These are phyloP conservation scores for Fraxinus americana DNA, from an alignment of 257 asterid species.

Conservation along the genomic window DNA sequence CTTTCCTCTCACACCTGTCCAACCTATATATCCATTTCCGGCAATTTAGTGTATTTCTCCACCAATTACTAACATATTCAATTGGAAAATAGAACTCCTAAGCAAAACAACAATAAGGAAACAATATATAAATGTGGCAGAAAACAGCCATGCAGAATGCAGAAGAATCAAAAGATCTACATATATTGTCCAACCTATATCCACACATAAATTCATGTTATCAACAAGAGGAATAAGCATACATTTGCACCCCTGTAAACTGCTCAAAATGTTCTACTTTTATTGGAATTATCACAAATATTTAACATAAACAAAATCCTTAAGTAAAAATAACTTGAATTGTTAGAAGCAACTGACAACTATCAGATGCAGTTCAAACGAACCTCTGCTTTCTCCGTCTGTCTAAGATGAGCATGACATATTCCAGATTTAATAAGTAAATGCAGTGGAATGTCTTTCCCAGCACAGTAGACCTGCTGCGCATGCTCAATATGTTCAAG, in stretches of 20 bases:
- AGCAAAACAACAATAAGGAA: neutral
- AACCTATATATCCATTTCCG: neutral
- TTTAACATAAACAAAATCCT: neutral
- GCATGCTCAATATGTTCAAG: conserved; percentile 63
- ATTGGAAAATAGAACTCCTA: neutral
- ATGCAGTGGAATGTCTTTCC: conserved; percentile 52
- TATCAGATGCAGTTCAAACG: conserved; percentile 20
- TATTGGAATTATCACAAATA: conserved; percentile 2
- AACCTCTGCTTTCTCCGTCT: conserved; percentile 69
- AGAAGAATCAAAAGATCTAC: neutral
- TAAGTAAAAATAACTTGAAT: conserved; percentile 11
- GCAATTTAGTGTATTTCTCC: neutral
- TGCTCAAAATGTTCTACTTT: conserved; percentile 7
- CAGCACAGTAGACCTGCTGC: conserved; percentile 40
- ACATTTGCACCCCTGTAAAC: neutral
- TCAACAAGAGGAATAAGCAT: conserved; percentile 1
- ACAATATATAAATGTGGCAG: neutral
- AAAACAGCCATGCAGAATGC: neutral
- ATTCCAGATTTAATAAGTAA: conserved; percentile 70
- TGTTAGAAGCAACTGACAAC: conserved; percentile 1
- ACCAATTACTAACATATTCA: neutral
- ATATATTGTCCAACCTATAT: neutral
- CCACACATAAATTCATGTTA: neutral
- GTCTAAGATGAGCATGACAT: conserved; percentile 67
- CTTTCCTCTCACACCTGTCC: neutral